Evolutionary conservation across 805 yeast genomes (phyloP), one percentile per base, ranked within the genome.

Genomic region (Vanderwaltozyma yarrowii): DNA sequence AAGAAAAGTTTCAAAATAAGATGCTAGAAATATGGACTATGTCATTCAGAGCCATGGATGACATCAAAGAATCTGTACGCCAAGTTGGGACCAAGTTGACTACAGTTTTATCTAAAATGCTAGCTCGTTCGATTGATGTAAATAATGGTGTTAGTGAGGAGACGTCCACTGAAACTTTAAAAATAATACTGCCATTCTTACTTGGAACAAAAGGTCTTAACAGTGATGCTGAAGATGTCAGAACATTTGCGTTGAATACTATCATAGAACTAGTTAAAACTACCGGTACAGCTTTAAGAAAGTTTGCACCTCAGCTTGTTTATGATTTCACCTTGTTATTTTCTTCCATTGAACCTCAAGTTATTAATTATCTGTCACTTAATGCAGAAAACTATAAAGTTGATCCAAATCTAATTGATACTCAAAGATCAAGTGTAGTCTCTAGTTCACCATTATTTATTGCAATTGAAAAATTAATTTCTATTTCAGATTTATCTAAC

Each of bases 291-390:
- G 66, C 80, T 0, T 66, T 81, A 20, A 74, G 69, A 45, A 79
- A 84, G 2, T 85, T 76, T 57, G 74, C 82, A 27, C 80, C 92
- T 0, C 65, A 65, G 5, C 67, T 92, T 35, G 64, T 86, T 5
- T 79, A 75, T 30, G 84, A 84, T 36, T 70, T 92, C 51, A 66
- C 82, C 5, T 60, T 70, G 6, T 63, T 86, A 42, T 76, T 89
- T 76, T 84, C 96, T 0, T 79, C 92, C 0, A 67, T 89, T 30
- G 98, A 92, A 52, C 97, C 97, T 0, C 95, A 88, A 53, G 76
- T 82, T 2, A 71, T 85, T 44, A 89, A 92, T 52, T 89, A 87
- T 50, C 61, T 89, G 41, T 76, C 92, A 0, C 65, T 89, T 43
- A 88, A 92, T 60, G 95, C 96, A 1, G 88, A 77, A 42, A 89